Evolutionary conservation across 2,329 filamentous ascomycete genomes (phyloP).

Genomic region (Aspergillus sp.): DNA sequence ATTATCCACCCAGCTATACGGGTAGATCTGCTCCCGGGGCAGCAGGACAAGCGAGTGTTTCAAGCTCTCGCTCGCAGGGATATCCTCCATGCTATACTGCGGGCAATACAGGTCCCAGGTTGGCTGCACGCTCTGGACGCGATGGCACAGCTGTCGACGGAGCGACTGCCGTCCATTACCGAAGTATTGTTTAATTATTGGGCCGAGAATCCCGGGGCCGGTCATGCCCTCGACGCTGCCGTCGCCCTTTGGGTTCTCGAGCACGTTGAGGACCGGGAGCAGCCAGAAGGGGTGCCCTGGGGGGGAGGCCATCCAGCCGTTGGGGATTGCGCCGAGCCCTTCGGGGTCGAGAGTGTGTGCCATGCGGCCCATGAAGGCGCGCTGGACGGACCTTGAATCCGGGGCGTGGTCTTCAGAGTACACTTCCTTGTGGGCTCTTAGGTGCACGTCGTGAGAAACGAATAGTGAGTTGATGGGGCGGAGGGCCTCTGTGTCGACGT

Average conservation of each 20-base stretch:
- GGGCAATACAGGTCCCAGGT: conserved; percentile 17
- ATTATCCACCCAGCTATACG: conserved; percentile 22
- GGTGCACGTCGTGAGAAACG: conserved; percentile 11
- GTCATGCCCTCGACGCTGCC: conserved; percentile 21
- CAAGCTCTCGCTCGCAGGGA: not conserved
- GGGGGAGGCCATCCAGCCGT: conserved; percentile 24
- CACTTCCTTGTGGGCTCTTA: conserved; percentile 7
- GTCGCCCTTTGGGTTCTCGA: conserved; percentile 20
- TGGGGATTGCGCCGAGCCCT: conserved; percentile 18
- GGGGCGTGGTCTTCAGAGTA: not conserved
- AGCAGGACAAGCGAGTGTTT: conserved; percentile 16
- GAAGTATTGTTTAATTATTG: conserved; percentile 17
- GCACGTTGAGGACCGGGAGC: conserved; percentile 16
- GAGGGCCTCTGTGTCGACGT: conserved; percentile 23
- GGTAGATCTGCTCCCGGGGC: conserved; percentile 19
- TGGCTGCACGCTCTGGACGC: conserved; percentile 9
- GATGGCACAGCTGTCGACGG: conserved; percentile 10
- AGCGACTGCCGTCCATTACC: conserved; percentile 3
- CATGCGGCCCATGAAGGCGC: conserved; percentile 22
- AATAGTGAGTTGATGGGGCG: conserved; percentile 17
- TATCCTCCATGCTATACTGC: not conserved
- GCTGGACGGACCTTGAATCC: not conserved
- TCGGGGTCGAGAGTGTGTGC: conserved; percentile 14
- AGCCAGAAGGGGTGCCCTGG: conserved; percentile 24
- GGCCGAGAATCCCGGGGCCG: conserved; percentile 14